These are phyloP conservation scores for Saprolegnia parasitica DNA, from an alignment of 352 stramenopile genomes.

Conservation along the genomic window DNA sequence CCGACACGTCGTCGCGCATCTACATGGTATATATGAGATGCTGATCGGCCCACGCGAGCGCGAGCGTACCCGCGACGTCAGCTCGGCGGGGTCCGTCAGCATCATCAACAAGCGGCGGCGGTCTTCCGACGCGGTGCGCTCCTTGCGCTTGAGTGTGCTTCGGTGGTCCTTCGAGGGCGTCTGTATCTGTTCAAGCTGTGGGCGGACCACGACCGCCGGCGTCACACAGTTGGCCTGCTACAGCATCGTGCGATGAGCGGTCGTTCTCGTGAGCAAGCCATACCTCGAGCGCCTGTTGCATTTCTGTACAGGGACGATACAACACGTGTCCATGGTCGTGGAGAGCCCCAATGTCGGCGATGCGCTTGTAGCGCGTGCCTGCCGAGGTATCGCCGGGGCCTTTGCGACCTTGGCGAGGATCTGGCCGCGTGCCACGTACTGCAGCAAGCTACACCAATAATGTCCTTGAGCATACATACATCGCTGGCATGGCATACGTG, in stretches of 20 bases:
- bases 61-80: neutral
- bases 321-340: constrained; percentile 2
- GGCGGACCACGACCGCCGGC: neutral
- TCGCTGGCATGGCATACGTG: constrained; percentile 6
- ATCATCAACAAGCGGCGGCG: constrained; percentile 13
- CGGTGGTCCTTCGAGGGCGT: constrained; percentile 20
- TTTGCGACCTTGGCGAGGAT: constrained; percentile 23
- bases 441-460: neutral
- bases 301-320: constrained; percentile 23
- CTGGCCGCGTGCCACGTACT: constrained; percentile 18
- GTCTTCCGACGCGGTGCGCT: constrained; percentile 18
- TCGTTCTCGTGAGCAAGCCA: neutral
- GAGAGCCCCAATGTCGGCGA: constrained; percentile 1
- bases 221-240: constrained; percentile 16
- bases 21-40: neutral
- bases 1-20: neutral
- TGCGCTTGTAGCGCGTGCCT: constrained; percentile 13
- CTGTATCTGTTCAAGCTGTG: constrained; percentile 14
- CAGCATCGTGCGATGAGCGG: neutral
- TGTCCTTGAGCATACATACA: neutral
- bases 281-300: constrained; percentile 22
- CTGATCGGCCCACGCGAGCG: too few relatives aligned
- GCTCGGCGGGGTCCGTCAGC: constrained; percentile 13
- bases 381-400: neutral
- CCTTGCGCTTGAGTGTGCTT: constrained; percentile 24